A percentile compares a stretch with the other conserved stretches of the same genome.
Evolutionary conservation across 2,329 filamentous ascomycete species (phyloP).

Genomic region (Penicillium hesseltinei): DNA sequence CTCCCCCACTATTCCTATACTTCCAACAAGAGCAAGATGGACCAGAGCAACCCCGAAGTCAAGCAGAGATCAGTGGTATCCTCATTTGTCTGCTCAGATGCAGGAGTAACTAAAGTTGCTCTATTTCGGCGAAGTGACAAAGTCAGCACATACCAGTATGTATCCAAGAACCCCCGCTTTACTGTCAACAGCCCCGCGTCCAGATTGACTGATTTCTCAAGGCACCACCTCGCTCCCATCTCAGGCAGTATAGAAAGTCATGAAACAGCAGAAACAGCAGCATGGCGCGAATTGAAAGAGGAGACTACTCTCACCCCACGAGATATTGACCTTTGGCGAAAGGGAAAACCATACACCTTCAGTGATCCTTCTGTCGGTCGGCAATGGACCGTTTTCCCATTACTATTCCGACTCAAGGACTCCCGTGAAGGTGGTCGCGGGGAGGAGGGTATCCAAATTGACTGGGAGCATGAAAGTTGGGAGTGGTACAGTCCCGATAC

Average conservation of each 20-base stretch:
- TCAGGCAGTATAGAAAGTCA: constrained; percentile 59
- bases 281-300: constrained; percentile 62
- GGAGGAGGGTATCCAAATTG: constrained; percentile 52
- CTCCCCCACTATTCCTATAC: neutral
- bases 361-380: constrained; percentile 53
- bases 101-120: constrained; percentile 50
- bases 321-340: constrained; percentile 53
- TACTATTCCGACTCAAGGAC: constrained; percentile 52
- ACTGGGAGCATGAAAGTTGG: constrained; percentile 63
- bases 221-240: constrained; percentile 58
- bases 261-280: constrained; percentile 57
- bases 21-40: neutral
- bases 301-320: constrained; percentile 56
- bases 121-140: constrained; percentile 61
- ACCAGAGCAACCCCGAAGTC: constrained; percentile 7
- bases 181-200: neutral
- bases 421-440: constrained; percentile 29
- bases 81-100: constrained; percentile 42
- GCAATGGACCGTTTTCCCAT: constrained; percentile 63
- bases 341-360: constrained; percentile 60
- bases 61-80: constrained; percentile 43
- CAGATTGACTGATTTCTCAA: constrained; percentile 28
- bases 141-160: constrained; percentile 59
- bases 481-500: constrained; percentile 56
- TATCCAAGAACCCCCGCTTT: neutral